Base-by-base conservation (phyloP, 2,329 filamentous ascomycete genomes). In the Fusarium sp. region DNA sequence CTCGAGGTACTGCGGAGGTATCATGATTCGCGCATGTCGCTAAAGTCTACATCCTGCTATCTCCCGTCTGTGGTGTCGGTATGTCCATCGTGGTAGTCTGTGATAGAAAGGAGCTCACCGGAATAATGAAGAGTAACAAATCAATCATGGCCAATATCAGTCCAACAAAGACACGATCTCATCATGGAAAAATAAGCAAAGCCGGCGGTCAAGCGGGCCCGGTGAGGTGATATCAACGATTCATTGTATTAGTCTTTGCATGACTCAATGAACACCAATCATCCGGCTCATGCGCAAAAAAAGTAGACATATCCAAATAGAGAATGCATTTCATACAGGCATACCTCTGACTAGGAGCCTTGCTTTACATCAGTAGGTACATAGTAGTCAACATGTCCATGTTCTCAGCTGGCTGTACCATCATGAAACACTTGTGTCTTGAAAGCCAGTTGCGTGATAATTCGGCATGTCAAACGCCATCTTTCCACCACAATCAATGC, bases 391-490 rank as follows among this genome's bases (percentile, higher is more conserved):
- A 38, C 41, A 30, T 40, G 45, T 43, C 32, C 25, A 47, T 27
- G 22, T 63, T 38, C 22, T 30, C 51, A 67, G 64, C 62, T 58
- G 62, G 47, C 59, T 70, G 55, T 60, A 58, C 71, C 54, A 58
- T 56, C 47, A 46, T 56, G 51, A 62, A 70, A 67, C 67, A 46
- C 47, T 58, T 32, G 15, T 52, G 48, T 40, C 44, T 56, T 32
- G 53, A 69, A 55, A 51, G 24, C 65, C 30, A 44, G 55, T 67
- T 62, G 58, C 67, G 62, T 62, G 45, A 67, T 44, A 57, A 41
- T 69, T 65, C 29, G 58, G 61, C 58, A 67, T 65, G 48, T 57
- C 69, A 70, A 65, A 64, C 59, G 46, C 63, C 54, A 51, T 65
- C 52, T 58, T 56, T 55, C 56, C 53, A 65, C 34, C 58, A 55